Evolutionary conservation across 108 stramenopile species (phyloP), one percentile per base, ranked within the genome.

Genomic region (Skeletonema tropicum): DNA sequence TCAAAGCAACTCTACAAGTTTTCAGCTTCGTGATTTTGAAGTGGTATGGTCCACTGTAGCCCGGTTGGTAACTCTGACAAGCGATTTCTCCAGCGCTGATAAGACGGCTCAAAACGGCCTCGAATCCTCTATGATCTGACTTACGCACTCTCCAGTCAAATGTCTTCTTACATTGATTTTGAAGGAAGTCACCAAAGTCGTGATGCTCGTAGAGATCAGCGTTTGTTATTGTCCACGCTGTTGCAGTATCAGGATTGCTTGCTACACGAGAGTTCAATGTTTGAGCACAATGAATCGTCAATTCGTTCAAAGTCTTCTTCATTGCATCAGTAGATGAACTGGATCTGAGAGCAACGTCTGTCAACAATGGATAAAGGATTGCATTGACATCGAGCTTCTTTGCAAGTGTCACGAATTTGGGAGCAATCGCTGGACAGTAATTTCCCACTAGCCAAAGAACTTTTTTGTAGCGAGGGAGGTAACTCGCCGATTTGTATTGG

Each of bases 1-100:
- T 57, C 45, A 29, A n/a, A 9, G 21, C 17, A 57, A 68, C 68
- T 26, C 25, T 62, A 19, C 61, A 35, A 13, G 46, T 52, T 21
- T 60, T 71, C 59, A 71, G 39, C 23, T 71, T 71, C 12, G 57
- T 71, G 29, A 71, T 71, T 55, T 58, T 71, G 52, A 71, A 38
- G 33, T 21, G 5, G 9, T 39, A 71, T 15, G 23, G 31, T 13
- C 69, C 52, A 23, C 9, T 55, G 36, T 19, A 36, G n/a, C 70
- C 35, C 12, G 57, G 70, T 41, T 71, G 35, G 36, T 71, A 10
- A 32, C 57, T 19, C 23, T 12, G 1, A 11, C 31, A 57, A 9
- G 19, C 0, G 11, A 71, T 42, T 60, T 71, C 59, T n/a, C 59
- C 5, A 0, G 58, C 21, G 5, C 15, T 7, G 11, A 71, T 71